These are phyloP conservation scores for Leccinum fibrillosum DNA, from an alignment of 768 basidiomycete species.

Conservation along the genomic window DNA sequence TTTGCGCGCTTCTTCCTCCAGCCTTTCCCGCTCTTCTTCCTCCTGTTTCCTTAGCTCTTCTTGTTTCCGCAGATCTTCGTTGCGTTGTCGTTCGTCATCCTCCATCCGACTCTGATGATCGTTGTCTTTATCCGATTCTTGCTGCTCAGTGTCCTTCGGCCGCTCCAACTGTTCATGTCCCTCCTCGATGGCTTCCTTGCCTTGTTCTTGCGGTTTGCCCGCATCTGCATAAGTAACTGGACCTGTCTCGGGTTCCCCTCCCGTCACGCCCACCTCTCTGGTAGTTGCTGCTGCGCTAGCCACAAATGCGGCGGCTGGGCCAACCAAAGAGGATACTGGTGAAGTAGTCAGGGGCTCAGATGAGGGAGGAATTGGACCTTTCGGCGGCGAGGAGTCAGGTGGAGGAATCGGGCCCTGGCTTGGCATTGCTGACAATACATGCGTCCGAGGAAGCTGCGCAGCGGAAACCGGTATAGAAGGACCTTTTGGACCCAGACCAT, in stretches of 20 bases:
- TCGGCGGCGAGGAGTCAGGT: constrained; percentile 1
- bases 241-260: neutral
- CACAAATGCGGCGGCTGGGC: neutral
- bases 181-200: constrained; percentile 16
- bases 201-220: neutral
- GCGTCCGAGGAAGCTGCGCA: constrained; percentile 9
- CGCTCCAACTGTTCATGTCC: neutral
- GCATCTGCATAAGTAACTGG: neutral
- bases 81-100: constrained; percentile 1
- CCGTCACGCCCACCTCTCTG: constrained; percentile 44
- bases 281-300: constrained; percentile 30
- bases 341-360: constrained; percentile 17
- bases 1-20: constrained; percentile 32
- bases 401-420: constrained; percentile 12
- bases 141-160: neutral
- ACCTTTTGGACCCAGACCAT: constrained; percentile 1
- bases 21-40: constrained; percentile 41
- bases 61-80: constrained; percentile 21
- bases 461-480: neutral
- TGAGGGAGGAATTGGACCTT: constrained; percentile 9
- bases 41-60: constrained; percentile 15
- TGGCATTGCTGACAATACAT: neutral
- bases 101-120: neutral
- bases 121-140: neutral
- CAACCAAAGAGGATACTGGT: constrained; percentile 15